Percentiles rank a stretch among this genome's conserved stretches.
phyloP scores from a whole-genome alignment of 176 grass and related monocot genomes.

The Hordeum marinum region DNA sequence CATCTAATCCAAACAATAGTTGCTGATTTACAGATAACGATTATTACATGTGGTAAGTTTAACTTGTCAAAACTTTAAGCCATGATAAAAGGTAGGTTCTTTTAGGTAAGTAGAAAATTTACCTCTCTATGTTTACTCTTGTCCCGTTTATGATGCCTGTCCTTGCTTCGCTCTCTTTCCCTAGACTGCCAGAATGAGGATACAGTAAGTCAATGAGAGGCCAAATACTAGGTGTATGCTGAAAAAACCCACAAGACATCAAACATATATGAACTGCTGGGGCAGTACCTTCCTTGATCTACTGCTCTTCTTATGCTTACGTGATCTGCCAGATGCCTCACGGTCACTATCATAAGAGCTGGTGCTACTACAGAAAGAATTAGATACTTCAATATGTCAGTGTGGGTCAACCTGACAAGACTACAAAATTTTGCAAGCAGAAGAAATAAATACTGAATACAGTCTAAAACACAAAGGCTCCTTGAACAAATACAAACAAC shows the following conservation, averaged over 20 bases:
- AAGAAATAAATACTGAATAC: neutral
- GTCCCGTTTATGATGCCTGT: conserved; percentile 48
- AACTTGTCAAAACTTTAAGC: neutral
- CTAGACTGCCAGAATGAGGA: conserved; percentile 30
- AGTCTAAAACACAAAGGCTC: neutral
- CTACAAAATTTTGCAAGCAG: neutral
- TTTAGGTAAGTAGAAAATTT: conserved; percentile 32
- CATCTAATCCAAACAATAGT: neutral
- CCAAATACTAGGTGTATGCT: neutral
- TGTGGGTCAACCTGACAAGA: neutral
- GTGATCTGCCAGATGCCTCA: conserved; percentile 40
- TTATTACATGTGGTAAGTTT: neutral
- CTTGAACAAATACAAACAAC: neutral
- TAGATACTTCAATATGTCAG: neutral
- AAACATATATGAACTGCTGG: neutral
- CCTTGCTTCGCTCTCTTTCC: conserved; percentile 56
- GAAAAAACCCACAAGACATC: conserved; percentile 6
- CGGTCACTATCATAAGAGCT: conserved; percentile 51
- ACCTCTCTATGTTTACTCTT: conserved; percentile 64
- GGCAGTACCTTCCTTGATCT: conserved; percentile 56
- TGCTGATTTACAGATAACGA: neutral
- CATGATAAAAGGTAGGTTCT: neutral
- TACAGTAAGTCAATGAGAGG: neutral
- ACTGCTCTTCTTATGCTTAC: conserved; percentile 62
- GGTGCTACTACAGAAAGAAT: conserved; percentile 32